Percentiles rank a stretch among this genome's conserved stretches.
Evolutionary conservation across 331 rosid genomes (phyloP).

Genomic region (Malus hybrid): DNA sequence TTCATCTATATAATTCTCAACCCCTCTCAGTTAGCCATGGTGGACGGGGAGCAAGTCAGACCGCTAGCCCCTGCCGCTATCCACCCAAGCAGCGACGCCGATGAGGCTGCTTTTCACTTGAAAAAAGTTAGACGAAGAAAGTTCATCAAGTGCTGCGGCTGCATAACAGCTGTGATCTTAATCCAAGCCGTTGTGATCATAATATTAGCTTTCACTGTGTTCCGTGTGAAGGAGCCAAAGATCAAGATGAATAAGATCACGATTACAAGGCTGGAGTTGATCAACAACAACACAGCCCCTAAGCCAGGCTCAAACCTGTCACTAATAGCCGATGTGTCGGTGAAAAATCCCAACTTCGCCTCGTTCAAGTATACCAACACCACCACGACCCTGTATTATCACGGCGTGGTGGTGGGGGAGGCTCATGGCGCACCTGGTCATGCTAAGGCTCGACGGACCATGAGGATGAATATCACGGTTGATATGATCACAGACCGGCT

Average conservation of each 20-base stretch:
- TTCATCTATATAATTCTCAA: neutral
- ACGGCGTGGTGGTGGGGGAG: slow-evolving; percentile 40
- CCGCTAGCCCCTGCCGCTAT: slow-evolving; percentile 38
- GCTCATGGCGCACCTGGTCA: slow-evolving; percentile 44
- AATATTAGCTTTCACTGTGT: slow-evolving; percentile 40
- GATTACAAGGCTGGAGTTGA: slow-evolving; percentile 28
- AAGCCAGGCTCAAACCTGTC: slow-evolving; percentile 45
- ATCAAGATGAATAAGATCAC: slow-evolving; percentile 38
- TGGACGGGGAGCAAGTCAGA: slow-evolving; percentile 39
- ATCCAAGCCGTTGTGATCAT: slow-evolving; percentile 18
- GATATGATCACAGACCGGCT: slow-evolving; percentile 30
- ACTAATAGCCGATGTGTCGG: slow-evolving; percentile 38
- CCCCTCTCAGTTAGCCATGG: slow-evolving; percentile 24
- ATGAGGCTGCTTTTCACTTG: neutral
- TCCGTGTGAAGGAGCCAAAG: slow-evolving; percentile 39
- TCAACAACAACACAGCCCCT: slow-evolving; percentile 17
- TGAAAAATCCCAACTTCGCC: slow-evolving; percentile 54
- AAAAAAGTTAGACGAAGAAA: slow-evolving; percentile 7
- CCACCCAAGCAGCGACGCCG: slow-evolving; percentile 13
- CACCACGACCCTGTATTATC: slow-evolving; percentile 37
- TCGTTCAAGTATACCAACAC: slow-evolving; percentile 58
- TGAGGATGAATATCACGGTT: slow-evolving; percentile 43
- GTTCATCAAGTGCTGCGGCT: slow-evolving; percentile 32
- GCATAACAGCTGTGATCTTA: slow-evolving; percentile 7
- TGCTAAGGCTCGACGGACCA: slow-evolving; percentile 37